Conservation (phyloP, 352 stramenopile species). For the Hyaloperonospora arabidopsidis region DNA sequence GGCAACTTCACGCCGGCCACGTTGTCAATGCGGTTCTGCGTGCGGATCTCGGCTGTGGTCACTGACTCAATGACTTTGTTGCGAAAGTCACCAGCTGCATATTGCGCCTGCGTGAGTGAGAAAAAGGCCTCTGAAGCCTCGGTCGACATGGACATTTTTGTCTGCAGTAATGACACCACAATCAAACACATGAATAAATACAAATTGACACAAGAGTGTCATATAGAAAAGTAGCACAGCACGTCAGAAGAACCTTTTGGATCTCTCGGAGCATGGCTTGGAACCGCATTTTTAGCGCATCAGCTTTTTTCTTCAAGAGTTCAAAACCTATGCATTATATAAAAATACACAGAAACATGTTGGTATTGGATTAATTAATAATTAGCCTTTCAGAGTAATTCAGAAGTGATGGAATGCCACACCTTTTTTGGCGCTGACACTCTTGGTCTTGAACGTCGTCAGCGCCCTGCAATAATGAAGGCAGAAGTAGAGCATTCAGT, state of each 20-base stretch:
- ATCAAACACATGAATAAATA: background rate
- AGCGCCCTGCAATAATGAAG: conserved; percentile 47
- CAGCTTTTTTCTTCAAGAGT: conserved; percentile 95
- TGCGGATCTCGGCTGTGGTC: conserved; percentile 91
- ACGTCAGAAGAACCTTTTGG: conserved; percentile 48
- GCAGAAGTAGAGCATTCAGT: conserved; percentile 2
- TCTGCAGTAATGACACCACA: conserved; percentile 29
- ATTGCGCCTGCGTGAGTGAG: conserved; percentile 96
- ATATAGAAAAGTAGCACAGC: background rate
- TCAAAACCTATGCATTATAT: conserved; percentile 49
- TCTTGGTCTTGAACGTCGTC: conserved; percentile 79
- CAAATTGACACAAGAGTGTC: too few relatives aligned
- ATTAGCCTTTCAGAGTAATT: background rate
- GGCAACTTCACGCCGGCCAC: conserved; percentile 98
- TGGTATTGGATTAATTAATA: background rate
- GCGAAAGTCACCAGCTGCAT: conserved; percentile 95
- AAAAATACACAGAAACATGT: background rate
- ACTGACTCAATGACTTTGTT: conserved; percentile 95
- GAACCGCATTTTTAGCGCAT: conserved; percentile 97
- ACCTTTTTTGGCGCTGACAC: conserved; percentile 84
- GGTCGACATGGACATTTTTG: conserved; percentile 76
- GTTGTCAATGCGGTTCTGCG: conserved; percentile 97
- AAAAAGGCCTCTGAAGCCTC: conserved; percentile 95
- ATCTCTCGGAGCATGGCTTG: conserved; percentile 83
- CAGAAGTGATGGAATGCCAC: background rate